Evolutionary conservation across 2,329 filamentous ascomycete species (phyloP).

Genomic region (Phialophora tarda): DNA sequence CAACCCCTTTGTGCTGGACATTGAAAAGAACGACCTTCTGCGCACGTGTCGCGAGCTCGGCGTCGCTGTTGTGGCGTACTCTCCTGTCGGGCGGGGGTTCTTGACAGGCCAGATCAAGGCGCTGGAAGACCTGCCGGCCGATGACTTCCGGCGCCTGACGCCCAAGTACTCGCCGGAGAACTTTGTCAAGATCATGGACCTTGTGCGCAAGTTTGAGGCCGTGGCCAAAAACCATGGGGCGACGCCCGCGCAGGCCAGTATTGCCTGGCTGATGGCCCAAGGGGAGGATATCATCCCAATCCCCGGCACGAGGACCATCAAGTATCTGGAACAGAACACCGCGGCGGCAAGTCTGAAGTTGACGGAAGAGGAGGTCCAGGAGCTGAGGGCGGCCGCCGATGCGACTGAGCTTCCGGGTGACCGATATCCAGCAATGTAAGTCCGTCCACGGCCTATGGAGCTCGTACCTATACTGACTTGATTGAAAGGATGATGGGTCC

Average conservation of each 20-base stretch:
- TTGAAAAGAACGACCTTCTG: slow-evolving; percentile 52
- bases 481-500: slow-evolving; percentile 8
- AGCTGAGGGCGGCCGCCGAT: neutral
- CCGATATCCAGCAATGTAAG: slow-evolving; percentile 4
- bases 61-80: slow-evolving; percentile 75
- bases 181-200: slow-evolving; percentile 68
- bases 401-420: neutral
- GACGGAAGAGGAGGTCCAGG: slow-evolving; percentile 3
- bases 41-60: slow-evolving; percentile 59
- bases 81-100: slow-evolving; percentile 68
- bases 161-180: slow-evolving; percentile 68
- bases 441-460: neutral
- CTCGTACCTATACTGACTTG: neutral
- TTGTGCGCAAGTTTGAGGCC: slow-evolving; percentile 63
- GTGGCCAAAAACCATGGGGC: slow-evolving; percentile 61
- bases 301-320: slow-evolving; percentile 59
- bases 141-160: slow-evolving; percentile 54
- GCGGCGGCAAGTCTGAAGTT: slow-evolving; percentile 10
- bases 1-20: slow-evolving; percentile 54
- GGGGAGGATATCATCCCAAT: slow-evolving; percentile 65
- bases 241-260: slow-evolving; percentile 62
- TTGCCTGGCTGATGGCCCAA: slow-evolving; percentile 58
- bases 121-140: slow-evolving; percentile 59
- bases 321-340: slow-evolving; percentile 54
- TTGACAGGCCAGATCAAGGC: slow-evolving; percentile 60